Base-by-base conservation (phyloP, 2,329 filamentous ascomycete species). In the Pseudogymnoascus destructans region DNA sequence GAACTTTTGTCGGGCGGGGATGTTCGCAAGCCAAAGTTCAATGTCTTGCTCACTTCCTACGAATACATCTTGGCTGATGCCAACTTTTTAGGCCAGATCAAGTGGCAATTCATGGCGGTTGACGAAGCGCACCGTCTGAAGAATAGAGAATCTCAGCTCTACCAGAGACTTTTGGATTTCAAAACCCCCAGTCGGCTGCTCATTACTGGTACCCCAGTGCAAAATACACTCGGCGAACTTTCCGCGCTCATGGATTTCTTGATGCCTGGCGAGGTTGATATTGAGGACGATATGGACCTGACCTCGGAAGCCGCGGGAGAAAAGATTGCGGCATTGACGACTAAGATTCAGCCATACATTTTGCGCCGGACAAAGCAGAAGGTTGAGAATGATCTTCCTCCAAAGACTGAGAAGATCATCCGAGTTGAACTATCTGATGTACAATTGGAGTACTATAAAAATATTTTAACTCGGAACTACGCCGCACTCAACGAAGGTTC, bases 321-420 rank as follows among this genome's bases (percentile, higher is more conserved):
- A 65, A 95, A 97, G 72, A 82, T 98, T 36, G 84, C 87, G 59
- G 84, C 90, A 59, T 79, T 98, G 38, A 95, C 93, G 60, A 82
- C 82, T 57, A 82, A 88, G 21, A 95, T 98, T 65, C 86, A 92
- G 17, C 93, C 93, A 1, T 97, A 88, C 69, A 97, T 98, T 76
- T 78, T 98, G 57, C 89, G 93, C 36, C 86, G 93, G 57, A 97
- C 93, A 15, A 98, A 98, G 72, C 89, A 95, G 69, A 96, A 93
- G 59, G 95, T 98, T 6, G 93, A 97, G 70, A 95, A 91, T 19
- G 93, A 98, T 65, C 76, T 98, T 23, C 93, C 93, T 10, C 90
- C 92, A 0, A 98, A 98, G 75, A 95, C 89, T 0, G 93, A 98
- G 71, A 98, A 97, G 75, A 98, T 98, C 64, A 95, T 98, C 69